Percentiles rank a stretch among this genome's conserved stretches.
phyloP scores from a whole-genome alignment of 2,329 filamentous ascomycete species.

The Sporothrix pallida region DNA sequence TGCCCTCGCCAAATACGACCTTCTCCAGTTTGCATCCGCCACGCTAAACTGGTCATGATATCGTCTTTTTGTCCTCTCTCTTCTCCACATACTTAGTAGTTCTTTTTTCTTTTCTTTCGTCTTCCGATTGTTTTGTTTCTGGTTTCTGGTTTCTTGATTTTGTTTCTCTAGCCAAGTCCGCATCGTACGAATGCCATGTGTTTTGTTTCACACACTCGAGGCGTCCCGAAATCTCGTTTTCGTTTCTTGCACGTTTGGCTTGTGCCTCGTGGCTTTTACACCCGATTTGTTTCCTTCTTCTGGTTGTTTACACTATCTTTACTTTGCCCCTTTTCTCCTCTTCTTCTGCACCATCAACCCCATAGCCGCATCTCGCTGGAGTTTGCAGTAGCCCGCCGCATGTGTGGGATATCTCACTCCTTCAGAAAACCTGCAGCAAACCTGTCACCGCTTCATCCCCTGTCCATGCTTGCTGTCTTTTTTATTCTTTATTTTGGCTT shows the following conservation, averaged over 20 bases:
- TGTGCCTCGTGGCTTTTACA: background rate
- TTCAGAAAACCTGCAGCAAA: slow-evolving; percentile 7
- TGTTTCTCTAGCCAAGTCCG: slow-evolving; percentile 22
- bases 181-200: slow-evolving; percentile 17
- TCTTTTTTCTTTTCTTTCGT: background rate
- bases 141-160: slow-evolving; percentile 1
- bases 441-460: slow-evolving; percentile 6
- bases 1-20: slow-evolving; percentile 14
- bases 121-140: background rate
- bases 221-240: slow-evolving; percentile 3
- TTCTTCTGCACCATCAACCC: background rate
- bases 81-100: slow-evolving; percentile 7
- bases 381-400: slow-evolving; percentile 11
- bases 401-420: slow-evolving; percentile 2
- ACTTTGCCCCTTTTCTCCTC: background rate
- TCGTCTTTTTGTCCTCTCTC: background rate
- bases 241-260: background rate
- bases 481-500: background rate
- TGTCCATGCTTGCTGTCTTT: background rate
- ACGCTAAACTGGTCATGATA: slow-evolving; percentile 11
- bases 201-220: background rate
- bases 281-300: background rate
- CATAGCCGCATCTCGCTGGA: background rate
- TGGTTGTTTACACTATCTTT: background rate
- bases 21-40: slow-evolving; percentile 23